phyloP scores from a whole-genome alignment of 1,139 yeast genomes.

The Pneumocystis wakefieldiae region DNA sequence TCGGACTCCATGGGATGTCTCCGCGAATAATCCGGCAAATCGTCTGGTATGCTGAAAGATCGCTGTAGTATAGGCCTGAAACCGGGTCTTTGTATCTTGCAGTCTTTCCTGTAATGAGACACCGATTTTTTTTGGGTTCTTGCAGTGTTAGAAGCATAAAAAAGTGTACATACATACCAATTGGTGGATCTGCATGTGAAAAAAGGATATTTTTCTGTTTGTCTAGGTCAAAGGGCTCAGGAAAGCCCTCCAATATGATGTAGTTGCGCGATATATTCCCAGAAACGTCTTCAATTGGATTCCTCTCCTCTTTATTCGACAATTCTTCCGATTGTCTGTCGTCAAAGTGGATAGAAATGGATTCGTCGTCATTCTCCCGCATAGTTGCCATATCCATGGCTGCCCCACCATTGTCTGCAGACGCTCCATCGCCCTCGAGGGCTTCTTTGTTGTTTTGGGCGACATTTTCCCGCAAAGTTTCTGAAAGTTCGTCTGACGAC shows the following conservation, averaged over 20 bases:
- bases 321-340: neutral
- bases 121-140: neutral
- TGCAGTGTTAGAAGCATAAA: neutral
- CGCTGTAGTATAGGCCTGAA: slow-evolving; percentile 6
- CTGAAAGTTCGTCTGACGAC: slow-evolving; percentile 1
- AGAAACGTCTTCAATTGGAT: neutral
- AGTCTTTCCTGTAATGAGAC: slow-evolving; percentile 8
- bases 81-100: slow-evolving; percentile 9
- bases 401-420: neutral
- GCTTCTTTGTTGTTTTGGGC: neutral
- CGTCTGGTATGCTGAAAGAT: slow-evolving; percentile 2
- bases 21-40: neutral
- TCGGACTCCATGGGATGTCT: neutral
- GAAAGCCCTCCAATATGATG: neutral
- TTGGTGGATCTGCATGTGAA: neutral
- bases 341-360: neutral
- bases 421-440: neutral
- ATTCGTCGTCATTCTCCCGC: neutral
- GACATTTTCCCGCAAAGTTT: neutral
- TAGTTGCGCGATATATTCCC: neutral
- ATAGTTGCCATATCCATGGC: neutral
- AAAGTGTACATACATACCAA: neutral
- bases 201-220: neutral
- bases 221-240: neutral
- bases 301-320: neutral